phyloP scores from a whole-genome alignment of 73 alveolate species.

The Strombidium stylifer region DNA sequence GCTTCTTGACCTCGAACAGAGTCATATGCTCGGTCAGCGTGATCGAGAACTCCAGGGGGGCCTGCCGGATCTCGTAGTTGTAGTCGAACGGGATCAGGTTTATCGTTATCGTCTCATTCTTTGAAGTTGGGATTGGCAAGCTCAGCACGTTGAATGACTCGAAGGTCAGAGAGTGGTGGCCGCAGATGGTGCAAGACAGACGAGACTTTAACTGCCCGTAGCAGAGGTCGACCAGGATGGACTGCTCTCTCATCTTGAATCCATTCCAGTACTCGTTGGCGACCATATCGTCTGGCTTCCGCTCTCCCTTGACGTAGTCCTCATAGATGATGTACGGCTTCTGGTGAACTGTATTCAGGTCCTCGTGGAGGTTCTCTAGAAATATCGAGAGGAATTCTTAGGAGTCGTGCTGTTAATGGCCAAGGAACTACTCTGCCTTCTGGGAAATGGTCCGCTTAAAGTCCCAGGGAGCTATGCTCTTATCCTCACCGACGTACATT shows the following conservation, averaged over 20 bases:
- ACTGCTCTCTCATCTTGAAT: constrained; percentile 87
- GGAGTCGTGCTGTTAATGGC: constrained; percentile 89
- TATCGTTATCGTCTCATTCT: background rate
- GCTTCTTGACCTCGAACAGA: background rate
- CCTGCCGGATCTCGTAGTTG: constrained; percentile 35
- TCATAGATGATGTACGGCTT: constrained; percentile 82
- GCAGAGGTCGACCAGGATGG: constrained; percentile 90
- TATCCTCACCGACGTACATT: too few species aligned
- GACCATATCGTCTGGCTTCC: constrained; percentile 81
- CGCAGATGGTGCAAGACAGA: constrained; percentile 89
- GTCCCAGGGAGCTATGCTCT: too few species aligned
- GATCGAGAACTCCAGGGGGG: too few species aligned
- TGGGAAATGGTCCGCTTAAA: too few species aligned
- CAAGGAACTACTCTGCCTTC: too few species aligned
- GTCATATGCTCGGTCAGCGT: constrained; percentile 11
- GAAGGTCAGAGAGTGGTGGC: constrained; percentile 80
- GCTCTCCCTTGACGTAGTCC: constrained; percentile 66
- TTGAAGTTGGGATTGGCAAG: constrained; percentile 89
- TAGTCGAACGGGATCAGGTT: constrained; percentile 5
- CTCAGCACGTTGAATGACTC: constrained; percentile 94
- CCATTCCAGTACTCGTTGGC: constrained; percentile 88
- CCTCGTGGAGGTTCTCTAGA: constrained; percentile 98
- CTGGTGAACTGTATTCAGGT: constrained; percentile 82
- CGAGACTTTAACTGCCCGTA: constrained; percentile 95
- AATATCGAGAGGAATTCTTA: constrained; percentile 91